These are phyloP conservation scores for Nicotiana otophora DNA, from an alignment of 257 asterid species.

Conservation along the genomic window DNA sequence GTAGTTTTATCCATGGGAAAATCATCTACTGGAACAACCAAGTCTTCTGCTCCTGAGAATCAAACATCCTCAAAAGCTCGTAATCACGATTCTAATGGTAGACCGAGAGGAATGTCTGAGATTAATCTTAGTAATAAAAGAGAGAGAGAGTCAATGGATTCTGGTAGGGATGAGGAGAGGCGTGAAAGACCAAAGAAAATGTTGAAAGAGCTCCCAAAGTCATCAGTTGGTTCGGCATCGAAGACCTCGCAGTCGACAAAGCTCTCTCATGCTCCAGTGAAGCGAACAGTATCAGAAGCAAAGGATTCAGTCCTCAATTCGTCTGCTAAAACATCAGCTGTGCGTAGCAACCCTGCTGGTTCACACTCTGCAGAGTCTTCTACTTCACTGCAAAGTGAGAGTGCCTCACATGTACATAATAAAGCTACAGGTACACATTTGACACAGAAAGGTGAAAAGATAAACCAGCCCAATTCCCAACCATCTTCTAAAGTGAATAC, in stretches of 20 bases:
- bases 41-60: conserved; percentile 37
- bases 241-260: conserved; percentile 44
- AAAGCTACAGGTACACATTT: conserved; percentile 38
- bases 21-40: conserved; percentile 33
- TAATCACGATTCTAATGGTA: conserved; percentile 33
- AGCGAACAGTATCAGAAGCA: conserved; percentile 42
- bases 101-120: conserved; percentile 43
- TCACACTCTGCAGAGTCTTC: conserved; percentile 43
- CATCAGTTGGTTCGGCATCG: conserved; percentile 27
- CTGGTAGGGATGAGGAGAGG: conserved; percentile 46
- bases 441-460: conserved; percentile 61
- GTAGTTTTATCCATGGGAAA: conserved; percentile 40
- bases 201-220: conserved; percentile 54
- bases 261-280: conserved; percentile 49
- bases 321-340: conserved; percentile 36
- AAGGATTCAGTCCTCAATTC: conserved; percentile 42
- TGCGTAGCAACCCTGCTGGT: conserved; percentile 28
- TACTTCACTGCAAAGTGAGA: conserved; percentile 38
- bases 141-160: conserved; percentile 38
- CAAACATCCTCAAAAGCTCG: conserved; percentile 25
- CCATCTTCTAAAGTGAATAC: conserved; percentile 54
- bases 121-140: conserved; percentile 34
- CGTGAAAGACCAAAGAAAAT: conserved; percentile 53
- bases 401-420: conserved; percentile 40
- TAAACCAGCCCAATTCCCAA: conserved; percentile 40